Base-by-base conservation (phyloP, 352 stramenopile genomes). In the Phytophthora boehmeriae region DNA sequence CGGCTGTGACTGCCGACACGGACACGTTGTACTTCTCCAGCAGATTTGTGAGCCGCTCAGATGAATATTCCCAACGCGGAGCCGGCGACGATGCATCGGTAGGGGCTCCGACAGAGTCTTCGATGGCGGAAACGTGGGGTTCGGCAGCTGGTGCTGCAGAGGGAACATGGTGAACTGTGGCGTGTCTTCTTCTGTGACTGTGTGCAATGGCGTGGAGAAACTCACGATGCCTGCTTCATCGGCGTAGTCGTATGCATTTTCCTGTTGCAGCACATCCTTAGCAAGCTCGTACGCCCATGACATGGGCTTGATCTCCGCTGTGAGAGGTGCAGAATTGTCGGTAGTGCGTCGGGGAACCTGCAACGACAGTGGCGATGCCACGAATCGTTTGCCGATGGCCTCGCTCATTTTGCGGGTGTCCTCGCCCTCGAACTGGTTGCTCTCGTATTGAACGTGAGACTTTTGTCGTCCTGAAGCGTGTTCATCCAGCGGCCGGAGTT, bases 1-100 rank as follows among this genome's bases (percentile, higher is more conserved):
- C 20, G 44, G 54, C 42, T n/a, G 49, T 34, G 20, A 55, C 54
- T 22, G 52, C 50, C 1, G 62, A 70, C 16, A 85, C 76, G 1
- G 76, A 83, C 8, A 90, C 69, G 23, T 86, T 88, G 76, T 90
- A 90, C 50, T 90, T 90, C 41, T 85, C 64, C 46, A 90, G 48
- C 19, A 90, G 57, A 47, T 71, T 81, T 22, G 74, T 67, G 32
- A 90, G 74, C 19, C 80, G 71, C 51, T 87, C 80, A 39, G 68
- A 71, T 35, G 80, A 85, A 63, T 88, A 90, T 19, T 88, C 73
- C 56, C 71, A 78, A n/a, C 41, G 54, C 41, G 57, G 41, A 34
- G 5, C 47, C 47, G 55, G 68, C 45, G 47, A 20, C 10, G 30
- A 32, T 14, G 19, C n/a, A 4, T 62, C 41, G 13, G 19, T 0